Base-by-base conservation (phyloP, 495 filamentous ascomycete genomes). In the Xeromyces bisporus region DNA sequence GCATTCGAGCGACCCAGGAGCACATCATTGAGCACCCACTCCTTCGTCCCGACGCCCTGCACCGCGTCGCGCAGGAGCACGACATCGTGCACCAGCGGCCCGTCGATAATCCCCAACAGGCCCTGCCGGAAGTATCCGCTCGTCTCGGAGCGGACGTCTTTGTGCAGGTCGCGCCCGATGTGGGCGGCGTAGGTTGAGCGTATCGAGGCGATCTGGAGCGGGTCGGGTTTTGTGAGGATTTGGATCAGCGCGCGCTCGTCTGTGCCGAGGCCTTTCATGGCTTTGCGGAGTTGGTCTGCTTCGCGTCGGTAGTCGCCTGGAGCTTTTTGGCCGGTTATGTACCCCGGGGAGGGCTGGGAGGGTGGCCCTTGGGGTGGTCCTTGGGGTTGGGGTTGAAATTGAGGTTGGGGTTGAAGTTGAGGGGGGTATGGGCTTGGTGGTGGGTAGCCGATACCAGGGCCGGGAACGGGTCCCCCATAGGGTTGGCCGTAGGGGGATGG, bases 181-280 rank as follows among this genome's bases (percentile, higher is more conserved):
- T 67, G 62, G 3, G 63, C 44, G 12, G 55, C 40, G 57, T 78
- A 93, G 9, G 76, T 61, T 7, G 67, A 40, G 23, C 78, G 73
- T 30, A 94, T 62, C 2, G 69, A 60, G 28, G 69, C 64, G 37
- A 89, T 67, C 41, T 86, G 76, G 8, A 79, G 56, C 3, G 83
- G 77, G 35, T 91, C 74, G 31, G 77, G 69, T 16, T 50, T 61
- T 0, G 72, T 57, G 13, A 96, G 58, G 10, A 76, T 54, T 0
- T 56, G 52, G 41, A 85, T 80, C 0, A 93, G 60, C 0, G 67
- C 50, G 30, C 69, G 71, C 50, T 93, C 85, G 42, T 93, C 73
- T 0, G 86, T 93, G 26, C 85, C 86, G 35, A 89, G 76, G 6
- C 86, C 83, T 58, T 91, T 91, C 79, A 92, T 92, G 2, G 87